Evolutionary conservation across 2,329 filamentous ascomycete species (phyloP), one percentile per base, ranked within the genome.

Genomic region (Aspergillus piperis): DNA sequence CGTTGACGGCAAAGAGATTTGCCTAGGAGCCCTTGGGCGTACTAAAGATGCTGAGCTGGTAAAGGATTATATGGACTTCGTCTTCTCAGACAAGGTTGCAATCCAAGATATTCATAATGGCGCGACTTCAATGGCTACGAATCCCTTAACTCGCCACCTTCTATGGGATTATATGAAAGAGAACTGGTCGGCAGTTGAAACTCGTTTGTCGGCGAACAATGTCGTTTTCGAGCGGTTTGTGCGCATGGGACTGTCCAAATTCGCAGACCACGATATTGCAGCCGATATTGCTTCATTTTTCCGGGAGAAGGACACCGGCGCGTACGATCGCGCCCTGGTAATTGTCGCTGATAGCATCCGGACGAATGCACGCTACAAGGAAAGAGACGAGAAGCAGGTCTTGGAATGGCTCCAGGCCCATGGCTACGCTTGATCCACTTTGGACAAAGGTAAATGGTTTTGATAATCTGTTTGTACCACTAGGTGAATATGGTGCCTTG

Each of bases 151-250:
- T 3, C 89, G 93, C n/a, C 78, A 83, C 48, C 81, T 88, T 48
- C 85, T 96, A 60, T 99, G 95, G 95, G 81, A 88, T 56, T 96
- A 90, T 77, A 85, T 97, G 71, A 91, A 93, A 78, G 82, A 85
- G 47, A 89, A 96, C 79, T 99, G 94, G 90, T 82, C 86, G 30
- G 81, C 84, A 38, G 84, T 96, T 48, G 84, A 88, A 55, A 80
- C 86, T 62, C 90, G 89, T 75, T 83, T 98, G 57, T 87, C 85
- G 73, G 82, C 83, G 44, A 97, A 97, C 79, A 90, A 92, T 64
- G 89, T 97, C 30, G 86, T 97, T 3, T 82, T 97, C 15, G 94
- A 99, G 78, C 88, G 94, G 51, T 96, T 96, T 78, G 80, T 99
- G 68, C 88, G 90, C 68, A 82, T 90, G 67, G 88, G 88, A 48